Conservation (phyloP, 805 yeast genomes). For the Spathaspora gorwiae region DNA sequence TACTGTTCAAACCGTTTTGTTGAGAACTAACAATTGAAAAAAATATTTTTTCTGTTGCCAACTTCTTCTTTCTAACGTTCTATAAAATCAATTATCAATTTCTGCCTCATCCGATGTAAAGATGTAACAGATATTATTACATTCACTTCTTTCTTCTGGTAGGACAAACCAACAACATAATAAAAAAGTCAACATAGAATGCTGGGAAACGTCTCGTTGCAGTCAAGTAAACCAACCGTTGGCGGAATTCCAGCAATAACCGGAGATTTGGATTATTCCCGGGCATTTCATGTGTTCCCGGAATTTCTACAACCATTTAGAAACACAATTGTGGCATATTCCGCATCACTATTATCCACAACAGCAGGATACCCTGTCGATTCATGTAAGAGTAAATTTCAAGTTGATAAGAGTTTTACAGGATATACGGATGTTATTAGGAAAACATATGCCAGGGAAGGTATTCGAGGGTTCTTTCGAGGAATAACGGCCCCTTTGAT, state of each 20-base stretch:
- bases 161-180: too few relatives aligned
- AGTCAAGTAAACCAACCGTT: neutral
- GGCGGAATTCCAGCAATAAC: conserved; percentile 54
- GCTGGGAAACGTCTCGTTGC: neutral
- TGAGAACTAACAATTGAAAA: too few relatives aligned
- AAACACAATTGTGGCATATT: conserved; percentile 57
- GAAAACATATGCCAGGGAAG: conserved; percentile 56
- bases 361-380: conserved; percentile 80
- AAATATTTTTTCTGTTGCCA: too few relatives aligned
- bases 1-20: too few relatives aligned
- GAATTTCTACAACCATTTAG: conserved; percentile 45
- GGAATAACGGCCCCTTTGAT: conserved; percentile 74
- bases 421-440: conserved; percentile 54
- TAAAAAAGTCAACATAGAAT: too few relatives aligned
- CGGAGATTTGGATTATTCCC: conserved; percentile 43
- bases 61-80: too few relatives aligned
- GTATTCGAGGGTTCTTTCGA: conserved; percentile 64
- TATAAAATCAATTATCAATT: too few relatives aligned
- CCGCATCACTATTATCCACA: conserved; percentile 60
- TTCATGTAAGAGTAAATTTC: conserved; percentile 83
- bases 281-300: conserved; percentile 50
- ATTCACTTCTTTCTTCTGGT: too few relatives aligned
- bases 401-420: conserved; percentile 59
- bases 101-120: too few relatives aligned
- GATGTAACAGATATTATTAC: too few relatives aligned